phyloP scores from a whole-genome alignment of 225 moss, liverwort and hornwort species.

The Bryum argenteum region DNA sequence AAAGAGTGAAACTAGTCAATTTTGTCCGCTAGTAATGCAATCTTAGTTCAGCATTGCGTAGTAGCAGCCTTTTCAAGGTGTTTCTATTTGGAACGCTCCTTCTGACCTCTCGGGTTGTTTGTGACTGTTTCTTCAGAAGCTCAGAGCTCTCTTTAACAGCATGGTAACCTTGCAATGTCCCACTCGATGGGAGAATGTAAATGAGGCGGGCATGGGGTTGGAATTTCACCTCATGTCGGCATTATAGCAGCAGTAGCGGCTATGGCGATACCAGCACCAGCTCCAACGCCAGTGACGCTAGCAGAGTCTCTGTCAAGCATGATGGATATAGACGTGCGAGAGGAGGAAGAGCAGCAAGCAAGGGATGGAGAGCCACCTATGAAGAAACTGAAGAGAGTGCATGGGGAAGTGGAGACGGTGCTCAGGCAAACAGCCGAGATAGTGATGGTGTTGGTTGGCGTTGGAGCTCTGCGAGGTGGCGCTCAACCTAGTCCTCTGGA shows the following conservation, averaged over 20 bases:
- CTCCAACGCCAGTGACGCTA: slow-evolving; percentile 1
- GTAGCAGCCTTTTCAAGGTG: neutral
- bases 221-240: neutral
- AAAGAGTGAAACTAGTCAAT: neutral
- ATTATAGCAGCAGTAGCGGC: neutral
- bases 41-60: neutral
- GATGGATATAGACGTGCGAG: slow-evolving; percentile 13
- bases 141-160: neutral
- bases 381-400: slow-evolving; percentile 45
- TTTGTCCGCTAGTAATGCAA: neutral
- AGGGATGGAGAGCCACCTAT: slow-evolving; percentile 13
- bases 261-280: slow-evolving; percentile 26
- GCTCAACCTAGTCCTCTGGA: slow-evolving; percentile 58
- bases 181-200: neutral
- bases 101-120: neutral
- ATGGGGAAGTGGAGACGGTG: slow-evolving; percentile 46
- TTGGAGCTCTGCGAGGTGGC: slow-evolving; percentile 74
- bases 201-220: neutral
- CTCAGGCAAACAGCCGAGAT: slow-evolving; percentile 74
- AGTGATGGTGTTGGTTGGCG: slow-evolving; percentile 74
- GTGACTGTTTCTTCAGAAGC: neutral
- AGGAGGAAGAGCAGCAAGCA: slow-evolving; percentile 5
- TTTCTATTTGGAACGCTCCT: neutral
- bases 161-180: neutral
- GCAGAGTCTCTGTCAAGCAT: slow-evolving; percentile 10